Base-by-base conservation (phyloP, 495 filamentous ascomycete species). In the Penicillium cinerascens region DNA sequence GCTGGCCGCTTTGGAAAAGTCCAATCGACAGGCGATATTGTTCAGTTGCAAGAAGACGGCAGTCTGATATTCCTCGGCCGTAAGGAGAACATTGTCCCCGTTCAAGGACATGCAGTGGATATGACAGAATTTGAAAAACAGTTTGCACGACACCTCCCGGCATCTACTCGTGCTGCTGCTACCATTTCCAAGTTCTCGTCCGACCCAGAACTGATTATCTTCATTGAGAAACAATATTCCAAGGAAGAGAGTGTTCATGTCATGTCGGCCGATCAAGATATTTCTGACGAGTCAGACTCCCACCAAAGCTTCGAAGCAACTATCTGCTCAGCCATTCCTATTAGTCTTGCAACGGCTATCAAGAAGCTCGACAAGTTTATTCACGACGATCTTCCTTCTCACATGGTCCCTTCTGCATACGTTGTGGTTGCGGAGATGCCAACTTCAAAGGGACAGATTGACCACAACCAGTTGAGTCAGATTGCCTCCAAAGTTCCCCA, bases 351-450 rank as follows among this genome's bases (percentile, higher is more conserved):
- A 20, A 42, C 59, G 1, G 58, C 62, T 6, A 33, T 75, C 21
- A 69, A 61, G 47, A 63, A 61, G 22, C 57, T 75, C 3, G 58
- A 71, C 56, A 75, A 71, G 27, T 72, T 65, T 26, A 58, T 67
- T 20, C 55, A 50, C 4, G 70, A 73, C 54, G 66, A 61, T 20
- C 52, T 73, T 2, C 70, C 72, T 10, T 65, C 70, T 0, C 72
- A 75, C 48, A 73, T 78, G 73, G 49, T 64, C 4, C 74, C 74
- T 0, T 67, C 63, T 22, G 54, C 58, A 0, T 75, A 73, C 40
- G 43, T 78, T 17, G 55, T 70, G 7, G 33, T 75, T 26, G 60
- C 68, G 21, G 54, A 62, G 38, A 49, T 72, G 15, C 68, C 67
- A 1, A 50, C 44, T 21, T 43, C 47, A 8, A 46, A 33, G 7